Evolutionary conservation across 2,329 filamentous ascomycete genomes (phyloP), one percentile per base, ranked within the genome.

Genomic region (Pestalotiopsis sp.): DNA sequence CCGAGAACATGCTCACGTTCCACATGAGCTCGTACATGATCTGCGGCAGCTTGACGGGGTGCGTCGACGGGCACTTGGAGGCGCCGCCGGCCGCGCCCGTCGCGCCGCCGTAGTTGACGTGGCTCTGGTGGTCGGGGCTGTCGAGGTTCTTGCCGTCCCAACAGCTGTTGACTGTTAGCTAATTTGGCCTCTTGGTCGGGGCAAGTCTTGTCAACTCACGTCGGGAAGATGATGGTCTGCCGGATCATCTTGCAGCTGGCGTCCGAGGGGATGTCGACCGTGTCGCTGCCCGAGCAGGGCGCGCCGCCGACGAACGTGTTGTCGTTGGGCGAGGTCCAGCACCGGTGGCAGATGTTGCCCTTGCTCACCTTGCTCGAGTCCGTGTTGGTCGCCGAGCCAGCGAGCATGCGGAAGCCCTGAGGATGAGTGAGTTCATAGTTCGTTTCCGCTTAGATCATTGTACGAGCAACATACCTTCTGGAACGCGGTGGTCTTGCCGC

Each of bases 231-330:
- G 76, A 86, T 83, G 73, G 84, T 86, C 74, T 85, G 83, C 70
- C 84, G 82, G 79, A 86, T 85, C 80, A 85, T 84, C 79, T 85
- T 85, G 81, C 83, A 85, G 67, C 72, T 78, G 69, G 81, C 78
- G 68, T 80, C 76, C 14, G 76, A 75, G 68, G 85, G 84, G 68
- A 87, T 85, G 41, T 81, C 84, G 61, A 86, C 84, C 3, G 84
- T 86, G 75, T 86, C 85, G 69, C 73, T 77, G 49, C 84, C 84
- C 38, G 80, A 78, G 82, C 84, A 86, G 40, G 85, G 85, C 23
- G 83, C 83, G 56, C 82, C 83, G 45, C 84, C 85, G 4, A 84
- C 79, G 71, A 86, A 86, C 40, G 76, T 79, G 78, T 77, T 80
- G 72, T 86, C 84, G 72, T 77, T 83, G 38, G 82, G 73, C 14